phyloP scores from a whole-genome alignment of 768 basidiomycete genomes.

The Heimioporus sp. region DNA sequence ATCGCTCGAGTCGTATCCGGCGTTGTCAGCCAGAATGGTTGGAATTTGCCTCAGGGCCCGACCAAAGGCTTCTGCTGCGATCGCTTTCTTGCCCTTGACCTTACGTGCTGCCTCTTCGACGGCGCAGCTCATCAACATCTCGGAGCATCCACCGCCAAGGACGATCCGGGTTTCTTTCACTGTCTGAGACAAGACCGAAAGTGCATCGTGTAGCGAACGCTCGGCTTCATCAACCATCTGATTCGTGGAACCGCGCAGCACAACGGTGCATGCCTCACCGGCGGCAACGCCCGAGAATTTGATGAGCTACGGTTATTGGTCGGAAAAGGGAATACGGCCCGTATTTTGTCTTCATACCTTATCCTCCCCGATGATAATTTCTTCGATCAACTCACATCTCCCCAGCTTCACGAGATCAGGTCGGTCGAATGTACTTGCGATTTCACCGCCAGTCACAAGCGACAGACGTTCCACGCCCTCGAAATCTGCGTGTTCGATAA shows the following conservation, averaged over 20 bases:
- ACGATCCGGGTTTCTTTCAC: constrained; percentile 95
- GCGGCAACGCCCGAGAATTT: constrained; percentile 99
- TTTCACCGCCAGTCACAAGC: constrained; percentile 96
- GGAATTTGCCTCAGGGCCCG: constrained; percentile 92
- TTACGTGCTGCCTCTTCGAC: constrained; percentile 86
- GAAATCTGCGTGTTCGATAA: constrained; percentile 98
- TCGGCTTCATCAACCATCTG: constrained; percentile 99
- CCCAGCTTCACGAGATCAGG: constrained; percentile 93
- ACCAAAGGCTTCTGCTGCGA: constrained; percentile 91
- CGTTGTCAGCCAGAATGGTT: constrained; percentile 95
- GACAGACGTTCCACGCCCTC: constrained; percentile 97
- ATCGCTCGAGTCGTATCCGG: constrained; percentile 96
- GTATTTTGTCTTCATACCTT: constrained; percentile 54
- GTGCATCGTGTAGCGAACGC: constrained; percentile 94
- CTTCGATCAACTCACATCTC: constrained; percentile 91
- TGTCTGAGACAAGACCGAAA: constrained; percentile 96
- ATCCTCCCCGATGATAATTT: constrained; percentile 99
- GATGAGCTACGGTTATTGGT: constrained; percentile 65
- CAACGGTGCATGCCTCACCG: constrained; percentile 96
- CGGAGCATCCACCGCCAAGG: constrained; percentile 95
- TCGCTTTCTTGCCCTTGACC: constrained; percentile 91
- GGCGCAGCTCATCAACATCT: constrained; percentile 96
- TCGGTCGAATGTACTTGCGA: constrained; percentile 91
- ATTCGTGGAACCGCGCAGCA: constrained; percentile 93
- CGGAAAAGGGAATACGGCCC: neutral